Evolutionary conservation across 164 flowering plant species (phyloP), one percentile per base, ranked within the genome.

Genomic region (Buxus sempervirens): DNA sequence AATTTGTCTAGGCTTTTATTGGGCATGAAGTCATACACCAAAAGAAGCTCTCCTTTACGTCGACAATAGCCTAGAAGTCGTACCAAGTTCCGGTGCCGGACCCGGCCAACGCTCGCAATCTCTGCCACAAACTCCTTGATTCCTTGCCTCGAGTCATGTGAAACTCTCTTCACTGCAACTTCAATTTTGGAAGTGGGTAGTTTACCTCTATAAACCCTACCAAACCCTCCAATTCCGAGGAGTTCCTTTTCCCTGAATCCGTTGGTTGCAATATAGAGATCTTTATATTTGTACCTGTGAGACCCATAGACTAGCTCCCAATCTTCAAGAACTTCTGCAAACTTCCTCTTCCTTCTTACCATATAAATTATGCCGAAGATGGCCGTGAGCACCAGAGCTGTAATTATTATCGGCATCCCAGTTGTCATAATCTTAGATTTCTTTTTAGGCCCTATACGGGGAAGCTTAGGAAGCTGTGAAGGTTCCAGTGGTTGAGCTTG

Each of bases 151-250:
- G 82, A 81, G 36, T 74, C 82, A 53, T 73, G 81, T 0, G 80
- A 73, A 16, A 81, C 60, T 4, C 78, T 63, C 80, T 81, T 81
- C 5, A 78, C 75, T 0, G 84, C 84, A 10, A 78, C 65, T 55
- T 65, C 41, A 4, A 60, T 63, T 14, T 70, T 72, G 0, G 82
- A 41, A 13, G 38, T 60, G 1, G 59, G 73, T 19, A 81, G 18
- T 2, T 41, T 27, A 1, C 84, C 84, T 60, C 51, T 73, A 65
- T 81, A 81, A 5, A 81, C 84, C 4, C 68, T 53, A 0, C 84
- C 84, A 53, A 81, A 81, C 15, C 84, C 84, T 0, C 84, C 84
- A 28, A 0, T 2, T 0, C 84, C 84, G 0, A 81, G 70, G 1
- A 81, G 53, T 63, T 71, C 76, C 27, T 67, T 68, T 8, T 81